Percentiles rank a stretch among this genome's conserved stretches.
These are phyloP conservation scores for Fusarium bactridioides DNA, from an alignment of 2,329 filamentous ascomycete genomes.

Conservation along the genomic window DNA sequence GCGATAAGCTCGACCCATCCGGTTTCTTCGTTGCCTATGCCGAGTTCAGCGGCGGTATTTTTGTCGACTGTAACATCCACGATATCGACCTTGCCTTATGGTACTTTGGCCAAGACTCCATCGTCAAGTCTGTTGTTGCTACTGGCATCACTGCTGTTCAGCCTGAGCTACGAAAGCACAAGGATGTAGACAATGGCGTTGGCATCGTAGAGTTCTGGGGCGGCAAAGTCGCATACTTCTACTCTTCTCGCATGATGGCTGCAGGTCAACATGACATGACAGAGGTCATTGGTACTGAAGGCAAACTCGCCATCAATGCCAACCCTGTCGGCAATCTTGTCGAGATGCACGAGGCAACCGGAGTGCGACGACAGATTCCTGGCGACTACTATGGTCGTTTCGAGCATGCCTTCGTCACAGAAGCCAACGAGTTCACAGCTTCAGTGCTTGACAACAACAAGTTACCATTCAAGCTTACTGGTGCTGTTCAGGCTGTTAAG, in stretches of 20 bases:
- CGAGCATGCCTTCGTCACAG: constrained; percentile 67
- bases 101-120: constrained; percentile 46
- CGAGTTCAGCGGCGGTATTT: constrained; percentile 71
- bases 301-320: constrained; percentile 68
- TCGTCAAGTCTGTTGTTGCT: constrained; percentile 44
- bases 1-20: constrained; percentile 70
- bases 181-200: constrained; percentile 46
- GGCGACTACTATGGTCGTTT: constrained; percentile 70
- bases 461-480: constrained; percentile 64
- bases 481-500: constrained; percentile 66
- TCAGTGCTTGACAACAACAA: constrained; percentile 63
- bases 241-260: constrained; percentile 73
- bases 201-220: constrained; percentile 72
- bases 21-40: constrained; percentile 76
- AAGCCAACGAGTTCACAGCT: constrained; percentile 70
- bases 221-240: constrained; percentile 71
- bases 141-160: constrained; percentile 45
- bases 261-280: constrained; percentile 73
- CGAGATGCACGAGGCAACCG: constrained; percentile 59
- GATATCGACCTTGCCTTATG: constrained; percentile 61
- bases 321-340: constrained; percentile 64
- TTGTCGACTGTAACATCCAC: constrained; percentile 76
- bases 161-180: constrained; percentile 45
- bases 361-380: constrained; percentile 66
- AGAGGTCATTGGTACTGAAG: constrained; percentile 72